Base-by-base conservation (phyloP, 352 stramenopile genomes). In the Phytopythium ostracodes region DNA sequence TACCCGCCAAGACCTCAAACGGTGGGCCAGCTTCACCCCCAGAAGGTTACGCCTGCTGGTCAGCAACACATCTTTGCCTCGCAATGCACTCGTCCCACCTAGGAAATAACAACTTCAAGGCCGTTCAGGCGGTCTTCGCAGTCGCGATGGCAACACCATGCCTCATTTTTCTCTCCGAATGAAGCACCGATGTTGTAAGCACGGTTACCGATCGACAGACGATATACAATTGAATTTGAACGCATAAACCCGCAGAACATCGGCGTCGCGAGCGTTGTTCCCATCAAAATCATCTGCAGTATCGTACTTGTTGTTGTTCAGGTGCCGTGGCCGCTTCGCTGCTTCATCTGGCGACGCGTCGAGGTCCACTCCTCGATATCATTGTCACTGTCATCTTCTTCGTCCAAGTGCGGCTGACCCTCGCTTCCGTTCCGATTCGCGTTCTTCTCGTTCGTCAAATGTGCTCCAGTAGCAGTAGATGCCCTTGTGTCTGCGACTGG, bases 351-450 rank as follows among this genome's bases (percentile, higher is more conserved):
- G 24, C 7, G 18, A 2, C 52, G 52, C 8, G 36, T 58, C n/a
- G 52, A 58, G 52, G 47, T 46, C 52, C 52, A 58, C 20, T 40
- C 33, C 7, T 58, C 52, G 18, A n/a, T 43, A 33, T 58, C 52
- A 20, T 31, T 56, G 20, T 56, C 51, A 18, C 52, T 58, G n/a
- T 58, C 52, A 17, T 35, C 52, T 5, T 33, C 33, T 10, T 46
- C 51, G 6, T 31, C 20, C 12, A 33, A 18, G 9, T 31, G 11
- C 52, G 52, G 31, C 15, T 58, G 52, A 44, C 4, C 20, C 2
- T 35, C 25, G 4, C 24, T 33, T 9, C 14, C 22, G 11, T n/a
- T 11, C 0, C 17, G 46, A 2, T 14, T 35, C n/a, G n/a, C 43
- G 10, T 6, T 36, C 24, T 14, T 43, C 29, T 25, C 22, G 50